Conservation (phyloP, 1,139 yeast species). For the Candida sp. region DNA sequence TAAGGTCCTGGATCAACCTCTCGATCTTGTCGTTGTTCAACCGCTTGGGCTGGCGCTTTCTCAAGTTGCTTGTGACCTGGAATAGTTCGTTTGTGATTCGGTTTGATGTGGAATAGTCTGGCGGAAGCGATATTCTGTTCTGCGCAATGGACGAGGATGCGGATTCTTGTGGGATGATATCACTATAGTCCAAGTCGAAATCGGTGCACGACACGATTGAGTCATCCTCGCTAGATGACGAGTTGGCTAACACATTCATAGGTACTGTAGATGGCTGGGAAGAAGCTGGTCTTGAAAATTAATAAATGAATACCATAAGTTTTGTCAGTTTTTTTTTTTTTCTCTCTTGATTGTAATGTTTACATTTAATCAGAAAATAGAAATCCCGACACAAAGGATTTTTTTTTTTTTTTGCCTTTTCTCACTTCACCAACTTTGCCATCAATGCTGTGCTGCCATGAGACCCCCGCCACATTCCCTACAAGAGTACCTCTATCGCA, state of each 20-base stretch:
- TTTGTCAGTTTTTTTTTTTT: conserved; percentile 3
- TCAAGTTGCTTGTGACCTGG: conserved; percentile 38
- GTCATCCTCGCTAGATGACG: neutral
- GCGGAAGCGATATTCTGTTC: conserved; percentile 14
- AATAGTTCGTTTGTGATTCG: conserved; percentile 37
- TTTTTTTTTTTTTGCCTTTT: conserved; percentile 5
- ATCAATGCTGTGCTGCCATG: conserved; percentile 8
- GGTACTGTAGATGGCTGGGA: neutral
- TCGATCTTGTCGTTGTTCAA: conserved; percentile 42
- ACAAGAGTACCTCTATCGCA: conserved; percentile 52
- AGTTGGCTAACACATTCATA: neutral
- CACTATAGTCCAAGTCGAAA: conserved; percentile 28
- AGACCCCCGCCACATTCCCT: conserved; percentile 39
- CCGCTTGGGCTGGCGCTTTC: conserved; percentile 15
- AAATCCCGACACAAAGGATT: neutral
- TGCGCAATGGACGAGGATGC: neutral
- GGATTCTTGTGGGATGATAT: conserved; percentile 19
- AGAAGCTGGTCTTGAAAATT: neutral
- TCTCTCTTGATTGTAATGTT: neutral
- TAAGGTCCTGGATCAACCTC: conserved; percentile 35
- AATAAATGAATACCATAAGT: neutral
- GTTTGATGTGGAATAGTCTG: conserved; percentile 17
- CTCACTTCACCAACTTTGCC: neutral
- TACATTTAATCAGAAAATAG: neutral
- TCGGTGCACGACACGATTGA: conserved; percentile 17